Evolutionary conservation across 148 eudicot species (phyloP), one percentile per base, ranked within the genome.

Genomic region (Rhododendron kiyosumense): DNA sequence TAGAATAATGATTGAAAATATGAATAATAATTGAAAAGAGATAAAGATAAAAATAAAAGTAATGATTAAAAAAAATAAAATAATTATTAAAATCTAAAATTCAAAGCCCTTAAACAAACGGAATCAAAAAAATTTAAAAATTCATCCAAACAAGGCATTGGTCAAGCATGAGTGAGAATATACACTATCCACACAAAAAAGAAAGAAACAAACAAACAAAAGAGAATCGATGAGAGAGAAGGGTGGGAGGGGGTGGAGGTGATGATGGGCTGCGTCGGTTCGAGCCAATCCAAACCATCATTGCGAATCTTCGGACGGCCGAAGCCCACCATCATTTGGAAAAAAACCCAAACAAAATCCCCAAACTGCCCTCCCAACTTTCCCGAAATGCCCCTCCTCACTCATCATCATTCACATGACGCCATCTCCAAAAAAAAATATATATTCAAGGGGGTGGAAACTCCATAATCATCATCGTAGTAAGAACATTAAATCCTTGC

Each of bases 261-360:
- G 88, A 93, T 91, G 92, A 91, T 93, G 93, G 92, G 90, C 85
- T 85, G 84, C 84, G 73, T 88, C 67, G 88, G 90, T 89, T 93
- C 90, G 91, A 89, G 86, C 92, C 94, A 94, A 94, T 92, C 95
- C 91, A 88, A 85, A 88, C 88, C 92, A 94, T 95, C 94, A 95
- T 95, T 95, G 98, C 96, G 94, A 94, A 95, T 95, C 98, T 95
- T 91, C 87, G 89, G 91, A 93, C 86, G 92, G 89, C 93, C 91
- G 88, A 90, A 67, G 90, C 87, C 89, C 90, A 89, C 89, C 94
- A 91, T 94, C 93, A 93, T 92, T 87, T 75, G 12, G 88, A 69
- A 18, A 51, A 51, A 17, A 54, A 86, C 74, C 85, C 85, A 26
- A 59, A 26, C 46, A 10, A 80, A 88, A 51, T 78, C 12, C 36